Evolutionary conservation across 352 stramenopile genomes (phyloP).

Genomic region (Phytophthora meadii): DNA sequence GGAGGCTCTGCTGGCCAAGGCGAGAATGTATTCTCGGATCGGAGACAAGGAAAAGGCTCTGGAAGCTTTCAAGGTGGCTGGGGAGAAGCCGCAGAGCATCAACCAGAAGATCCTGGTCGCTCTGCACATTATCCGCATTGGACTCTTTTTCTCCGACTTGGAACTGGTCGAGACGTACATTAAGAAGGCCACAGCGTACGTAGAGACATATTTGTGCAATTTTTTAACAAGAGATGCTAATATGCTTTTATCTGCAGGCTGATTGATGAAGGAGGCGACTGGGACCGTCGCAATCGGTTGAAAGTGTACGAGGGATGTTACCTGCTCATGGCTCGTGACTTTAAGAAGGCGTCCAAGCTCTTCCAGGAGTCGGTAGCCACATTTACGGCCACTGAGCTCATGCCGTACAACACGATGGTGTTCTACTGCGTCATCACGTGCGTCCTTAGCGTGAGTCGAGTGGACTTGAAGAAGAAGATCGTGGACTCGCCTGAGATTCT

Average conservation of each 20-base stretch:
- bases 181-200: slow-evolving; percentile 85
- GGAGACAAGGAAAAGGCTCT: slow-evolving; percentile 92
- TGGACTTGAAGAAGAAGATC: slow-evolving; percentile 97
- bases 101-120: slow-evolving; percentile 98
- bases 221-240: background rate
- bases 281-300: slow-evolving; percentile 98
- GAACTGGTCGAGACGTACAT: slow-evolving; percentile 88
- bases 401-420: slow-evolving; percentile 97
- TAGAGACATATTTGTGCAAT: slow-evolving; percentile 5
- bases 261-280: slow-evolving; percentile 97
- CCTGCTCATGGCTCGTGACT: slow-evolving; percentile 93
- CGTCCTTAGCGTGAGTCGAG: slow-evolving; percentile 93
- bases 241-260: slow-evolving; percentile 44
- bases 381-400: slow-evolving; percentile 98
- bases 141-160: slow-evolving; percentile 88
- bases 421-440: slow-evolving; percentile 97
- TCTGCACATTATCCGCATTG: slow-evolving; percentile 93
- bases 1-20: slow-evolving; percentile 93
- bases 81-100: slow-evolving; percentile 94
- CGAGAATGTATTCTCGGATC: slow-evolving; percentile 94
- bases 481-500: slow-evolving; percentile 98
- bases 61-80: slow-evolving; percentile 91
- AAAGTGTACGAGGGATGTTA: slow-evolving; percentile 98
- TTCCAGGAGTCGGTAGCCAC: slow-evolving; percentile 98
- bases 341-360: slow-evolving; percentile 93